Conservation (phyloP, 208 protist species). For the Leishmania guyanensis region DNA sequence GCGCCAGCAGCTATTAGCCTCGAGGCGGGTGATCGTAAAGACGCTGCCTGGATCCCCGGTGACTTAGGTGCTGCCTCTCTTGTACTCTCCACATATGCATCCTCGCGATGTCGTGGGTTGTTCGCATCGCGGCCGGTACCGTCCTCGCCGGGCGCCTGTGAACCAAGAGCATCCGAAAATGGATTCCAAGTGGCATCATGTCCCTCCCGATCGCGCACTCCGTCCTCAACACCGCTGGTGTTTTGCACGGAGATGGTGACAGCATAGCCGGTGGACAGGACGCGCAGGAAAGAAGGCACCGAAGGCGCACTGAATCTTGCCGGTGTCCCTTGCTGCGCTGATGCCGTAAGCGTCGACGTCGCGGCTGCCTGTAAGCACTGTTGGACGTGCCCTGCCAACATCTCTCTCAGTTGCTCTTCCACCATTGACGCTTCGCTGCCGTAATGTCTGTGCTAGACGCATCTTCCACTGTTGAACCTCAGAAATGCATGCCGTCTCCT, state of each 20-base stretch:
- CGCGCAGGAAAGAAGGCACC: not conserved
- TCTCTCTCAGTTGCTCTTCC: not conserved
- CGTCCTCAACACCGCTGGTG: not conserved
- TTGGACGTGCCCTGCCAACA: constrained; percentile 3
- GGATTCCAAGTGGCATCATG: not conserved
- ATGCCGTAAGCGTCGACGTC: not conserved
- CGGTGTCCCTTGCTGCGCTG: not conserved
- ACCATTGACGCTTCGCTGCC: not conserved
- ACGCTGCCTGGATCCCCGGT: not conserved
- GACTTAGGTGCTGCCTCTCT: not conserved
- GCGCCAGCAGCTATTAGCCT: not conserved
- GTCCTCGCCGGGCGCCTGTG: not conserved
- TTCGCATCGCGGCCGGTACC: not conserved
- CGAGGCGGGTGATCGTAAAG: not conserved
- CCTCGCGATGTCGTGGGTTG: not conserved
- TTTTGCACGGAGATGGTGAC: constrained; percentile 8
- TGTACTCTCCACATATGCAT: not conserved
- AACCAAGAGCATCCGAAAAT: not conserved
- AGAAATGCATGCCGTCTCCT: not conserved
- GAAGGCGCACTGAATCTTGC: not conserved
- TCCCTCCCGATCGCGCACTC: not conserved
- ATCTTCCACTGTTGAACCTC: constrained; percentile 11
- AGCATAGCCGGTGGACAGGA: constrained; percentile 21
- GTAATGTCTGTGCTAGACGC: constrained; percentile 2
- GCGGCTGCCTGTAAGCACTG: not conserved